Evolutionary conservation across 257 asterid species (phyloP).

Genomic region (Plantago major): DNA sequence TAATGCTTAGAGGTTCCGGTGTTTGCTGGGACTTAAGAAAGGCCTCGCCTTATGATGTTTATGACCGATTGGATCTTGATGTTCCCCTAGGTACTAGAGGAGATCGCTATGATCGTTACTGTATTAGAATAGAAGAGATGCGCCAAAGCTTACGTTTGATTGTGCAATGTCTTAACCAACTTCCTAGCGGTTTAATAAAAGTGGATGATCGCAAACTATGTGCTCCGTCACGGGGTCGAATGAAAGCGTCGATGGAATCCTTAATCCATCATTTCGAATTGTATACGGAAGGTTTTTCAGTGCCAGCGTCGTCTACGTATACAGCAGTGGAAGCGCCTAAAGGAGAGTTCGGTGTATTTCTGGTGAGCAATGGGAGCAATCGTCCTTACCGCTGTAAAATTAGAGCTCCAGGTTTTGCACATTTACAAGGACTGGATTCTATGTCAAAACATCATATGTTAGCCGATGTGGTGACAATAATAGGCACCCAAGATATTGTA

Average conservation of each 20-base stretch:
- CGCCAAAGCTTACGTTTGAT: too few species aligned
- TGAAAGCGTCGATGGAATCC: background rate
- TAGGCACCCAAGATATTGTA: slow-evolving; percentile 18
- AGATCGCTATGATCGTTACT: background rate
- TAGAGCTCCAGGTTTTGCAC: slow-evolving; percentile 6
- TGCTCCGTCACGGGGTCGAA: too few species aligned
- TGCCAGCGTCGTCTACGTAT: slow-evolving; percentile 21
- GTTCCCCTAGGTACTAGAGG: background rate
- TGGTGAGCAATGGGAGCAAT: slow-evolving; percentile 15
- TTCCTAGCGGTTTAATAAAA: too few species aligned
- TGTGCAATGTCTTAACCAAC: too few species aligned
- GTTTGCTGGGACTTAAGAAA: background rate
- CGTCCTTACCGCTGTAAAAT: background rate
- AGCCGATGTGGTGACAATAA: slow-evolving; percentile 17
- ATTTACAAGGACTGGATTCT: slow-evolving; percentile 10
- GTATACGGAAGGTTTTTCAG: slow-evolving; percentile 12
- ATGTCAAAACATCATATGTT: slow-evolving; percentile 18
- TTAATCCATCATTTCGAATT: slow-evolving; percentile 19
- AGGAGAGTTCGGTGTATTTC: slow-evolving; percentile 24
- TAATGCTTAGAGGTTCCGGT: background rate
- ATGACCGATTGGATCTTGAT: background rate
- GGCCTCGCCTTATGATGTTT: background rate
- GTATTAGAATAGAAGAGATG: too few species aligned
- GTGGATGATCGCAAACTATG: too few species aligned
- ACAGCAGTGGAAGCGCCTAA: slow-evolving; percentile 23